Evolutionary conservation across 257 asterid species (phyloP).

Genomic region (Solanum chilense): DNA sequence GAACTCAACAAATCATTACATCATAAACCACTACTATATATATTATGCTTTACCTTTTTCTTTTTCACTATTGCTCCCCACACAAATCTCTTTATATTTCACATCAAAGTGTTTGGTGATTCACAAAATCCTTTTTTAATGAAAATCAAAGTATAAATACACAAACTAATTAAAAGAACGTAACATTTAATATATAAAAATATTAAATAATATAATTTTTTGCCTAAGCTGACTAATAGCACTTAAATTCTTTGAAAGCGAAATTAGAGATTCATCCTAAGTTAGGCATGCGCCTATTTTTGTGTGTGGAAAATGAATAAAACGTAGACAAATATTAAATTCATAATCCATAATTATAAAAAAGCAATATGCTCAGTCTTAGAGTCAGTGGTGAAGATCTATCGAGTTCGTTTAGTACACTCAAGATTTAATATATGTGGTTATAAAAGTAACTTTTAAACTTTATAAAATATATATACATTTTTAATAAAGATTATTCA

Average conservation of each 20-base stretch:
- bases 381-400: too few relatives aligned
- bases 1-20: conserved; percentile 6
- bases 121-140: background rate
- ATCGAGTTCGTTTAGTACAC: too few relatives aligned
- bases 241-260: background rate
- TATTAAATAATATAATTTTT: too few relatives aligned
- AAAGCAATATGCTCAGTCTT: too few relatives aligned
- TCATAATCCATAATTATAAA: background rate
- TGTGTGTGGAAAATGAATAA: background rate
- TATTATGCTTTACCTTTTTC: background rate
- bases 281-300: background rate
- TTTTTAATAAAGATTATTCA: background rate
- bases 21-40: conserved; percentile 18
- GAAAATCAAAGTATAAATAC: background rate
- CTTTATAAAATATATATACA: too few relatives aligned
- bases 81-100: conserved; percentile 6
- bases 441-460: too few relatives aligned
- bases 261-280: background rate
- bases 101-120: background rate
- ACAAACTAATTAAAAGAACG: too few relatives aligned
- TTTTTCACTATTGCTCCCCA: background rate
- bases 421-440: background rate
- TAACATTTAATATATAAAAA: too few relatives aligned
- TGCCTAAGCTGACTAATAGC: background rate
- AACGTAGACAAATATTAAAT: background rate